A percentile compares a stretch with the other conserved stretches of the same genome.
Conservation (phyloP, 768 basidiomycete species). For the Fistulinella prunicolor region DNA sequence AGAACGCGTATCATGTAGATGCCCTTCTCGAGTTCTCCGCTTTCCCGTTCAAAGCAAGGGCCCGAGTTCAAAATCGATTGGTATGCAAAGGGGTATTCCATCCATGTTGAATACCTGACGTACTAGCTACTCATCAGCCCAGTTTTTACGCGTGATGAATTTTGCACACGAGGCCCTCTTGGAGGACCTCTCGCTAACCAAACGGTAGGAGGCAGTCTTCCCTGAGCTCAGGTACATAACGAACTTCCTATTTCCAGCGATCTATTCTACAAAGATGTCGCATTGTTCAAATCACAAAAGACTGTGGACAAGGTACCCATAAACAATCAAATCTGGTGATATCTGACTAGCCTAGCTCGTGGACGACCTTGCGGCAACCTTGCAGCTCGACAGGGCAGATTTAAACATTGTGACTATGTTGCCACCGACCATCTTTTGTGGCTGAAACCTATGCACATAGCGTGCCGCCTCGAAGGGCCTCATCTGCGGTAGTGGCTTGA, state of each 20-base stretch:
- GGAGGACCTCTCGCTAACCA: conserved; percentile 55
- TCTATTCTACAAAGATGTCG: conserved; percentile 83
- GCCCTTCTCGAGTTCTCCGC: conserved; percentile 23
- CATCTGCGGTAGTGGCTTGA: conserved; percentile 64
- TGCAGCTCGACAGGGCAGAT: conserved; percentile 67
- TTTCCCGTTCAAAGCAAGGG: conserved; percentile 38
- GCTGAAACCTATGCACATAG: conserved; percentile 39
- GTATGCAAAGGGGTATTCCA: conserved; percentile 23
- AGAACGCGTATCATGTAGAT: conserved; percentile 8
- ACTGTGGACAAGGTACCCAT: conserved; percentile 68
- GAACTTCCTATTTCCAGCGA: conserved; percentile 49
- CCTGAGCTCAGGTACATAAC: conserved; percentile 10
- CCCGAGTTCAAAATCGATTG: conserved; percentile 41
- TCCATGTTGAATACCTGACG: not conserved
- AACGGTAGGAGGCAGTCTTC: conserved; percentile 44
- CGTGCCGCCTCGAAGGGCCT: conserved; percentile 89
- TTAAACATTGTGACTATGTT: conserved; percentile 63
- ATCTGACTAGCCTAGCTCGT: conserved; percentile 56
- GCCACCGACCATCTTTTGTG: not conserved
- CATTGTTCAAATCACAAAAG: conserved; percentile 73
- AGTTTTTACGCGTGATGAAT: conserved; percentile 63
- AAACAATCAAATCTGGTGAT: not conserved
- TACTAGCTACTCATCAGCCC: conserved; percentile 44
- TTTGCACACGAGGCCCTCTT: conserved; percentile 66
- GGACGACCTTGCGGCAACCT: conserved; percentile 86